Evolutionary conservation across 2,329 filamentous ascomycete species (phyloP).

Genomic region (Paecilomyces niveus): DNA sequence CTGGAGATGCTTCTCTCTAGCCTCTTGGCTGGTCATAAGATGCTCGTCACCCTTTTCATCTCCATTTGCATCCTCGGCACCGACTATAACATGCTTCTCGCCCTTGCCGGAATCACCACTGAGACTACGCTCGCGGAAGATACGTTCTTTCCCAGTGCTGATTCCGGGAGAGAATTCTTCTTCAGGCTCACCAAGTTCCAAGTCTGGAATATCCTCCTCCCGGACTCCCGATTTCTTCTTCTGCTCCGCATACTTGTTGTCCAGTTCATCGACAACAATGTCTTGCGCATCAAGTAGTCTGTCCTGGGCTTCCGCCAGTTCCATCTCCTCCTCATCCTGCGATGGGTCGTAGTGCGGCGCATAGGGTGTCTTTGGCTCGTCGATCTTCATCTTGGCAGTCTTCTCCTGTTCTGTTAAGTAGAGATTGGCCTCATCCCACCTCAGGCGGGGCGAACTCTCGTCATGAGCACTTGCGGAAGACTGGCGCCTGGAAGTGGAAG

Average conservation of each 20-base stretch:
- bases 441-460: slow-evolving; percentile 66
- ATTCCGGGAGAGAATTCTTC: slow-evolving; percentile 48
- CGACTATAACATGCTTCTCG: slow-evolving; percentile 78
- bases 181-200: slow-evolving; percentile 90
- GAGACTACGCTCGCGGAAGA: slow-evolving; percentile 33
- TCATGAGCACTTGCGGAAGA: slow-evolving; percentile 51
- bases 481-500: slow-evolving; percentile 61
- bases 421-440: slow-evolving; percentile 98
- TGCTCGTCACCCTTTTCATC: slow-evolving; percentile 29
- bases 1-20: slow-evolving; percentile 80
- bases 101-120: slow-evolving; percentile 35
- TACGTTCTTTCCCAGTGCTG: slow-evolving; percentile 36
- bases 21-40: slow-evolving; percentile 60
- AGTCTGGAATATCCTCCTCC: slow-evolving; percentile 79
- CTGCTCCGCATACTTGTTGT: slow-evolving; percentile 38
- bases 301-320: slow-evolving; percentile 21
- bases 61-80: slow-evolving; percentile 33
- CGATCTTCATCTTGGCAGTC: slow-evolving; percentile 96
- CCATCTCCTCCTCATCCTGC: slow-evolving; percentile 71
- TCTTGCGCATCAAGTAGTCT: slow-evolving; percentile 60
- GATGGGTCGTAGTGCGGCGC: slow-evolving; percentile 83
- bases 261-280: slow-evolving; percentile 61
- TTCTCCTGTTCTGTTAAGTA: slow-evolving; percentile 96
- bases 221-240: slow-evolving; percentile 34
- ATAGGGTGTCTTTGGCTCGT: slow-evolving; percentile 96